Evolutionary conservation across 2,329 filamentous ascomycete genomes (phyloP).

Genomic region (Teratosphaeria pseudoeucalypti): DNA sequence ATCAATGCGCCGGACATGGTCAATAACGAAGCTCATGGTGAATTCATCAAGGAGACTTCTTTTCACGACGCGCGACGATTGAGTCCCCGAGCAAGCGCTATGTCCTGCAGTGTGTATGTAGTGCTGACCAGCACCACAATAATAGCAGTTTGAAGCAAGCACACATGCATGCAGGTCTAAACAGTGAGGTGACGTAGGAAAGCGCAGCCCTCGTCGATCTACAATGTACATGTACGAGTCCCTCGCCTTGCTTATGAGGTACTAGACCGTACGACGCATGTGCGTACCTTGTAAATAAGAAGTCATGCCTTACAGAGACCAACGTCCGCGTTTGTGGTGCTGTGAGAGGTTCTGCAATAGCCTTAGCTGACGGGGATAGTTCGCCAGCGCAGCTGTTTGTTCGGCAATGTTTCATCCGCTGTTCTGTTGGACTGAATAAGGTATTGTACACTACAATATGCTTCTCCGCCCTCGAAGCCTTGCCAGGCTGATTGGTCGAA

Average conservation of each 20-base stretch:
- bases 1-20: constrained; percentile 47
- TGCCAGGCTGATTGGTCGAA: neutral
- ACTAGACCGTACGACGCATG: too few species aligned
- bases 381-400: too few species aligned
- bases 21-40: constrained; percentile 28
- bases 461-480: neutral
- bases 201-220: neutral
- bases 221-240: neutral
- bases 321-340: too few species aligned
- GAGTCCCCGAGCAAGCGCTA: neutral
- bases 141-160: neutral
- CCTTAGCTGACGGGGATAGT: too few species aligned
- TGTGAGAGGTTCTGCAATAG: too few species aligned
- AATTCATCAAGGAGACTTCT: neutral
- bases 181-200: neutral
- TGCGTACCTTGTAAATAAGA: too few species aligned
- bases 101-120: neutral
- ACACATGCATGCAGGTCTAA: neutral
- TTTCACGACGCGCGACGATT: too few species aligned
- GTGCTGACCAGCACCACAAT: neutral
- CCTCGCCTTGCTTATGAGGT: too few species aligned
- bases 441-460: neutral
- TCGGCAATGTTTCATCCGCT: neutral
- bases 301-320: too few species aligned
- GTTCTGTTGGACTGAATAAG: neutral